Base-by-base conservation (phyloP, 2,329 filamentous ascomycete species). In the Calonectria crousiana region DNA sequence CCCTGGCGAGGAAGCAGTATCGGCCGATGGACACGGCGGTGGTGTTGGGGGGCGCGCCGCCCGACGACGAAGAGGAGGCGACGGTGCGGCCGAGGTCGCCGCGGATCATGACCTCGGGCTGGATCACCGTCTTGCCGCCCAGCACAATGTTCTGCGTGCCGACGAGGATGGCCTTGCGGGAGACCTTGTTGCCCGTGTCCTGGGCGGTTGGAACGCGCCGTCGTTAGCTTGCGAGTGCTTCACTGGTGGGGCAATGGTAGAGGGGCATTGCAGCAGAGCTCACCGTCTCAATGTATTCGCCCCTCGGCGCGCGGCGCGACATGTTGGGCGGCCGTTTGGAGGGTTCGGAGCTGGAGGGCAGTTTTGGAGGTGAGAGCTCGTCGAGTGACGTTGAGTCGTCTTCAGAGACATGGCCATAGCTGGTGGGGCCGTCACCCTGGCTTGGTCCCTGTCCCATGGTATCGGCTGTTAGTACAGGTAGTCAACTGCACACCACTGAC, bases 101-200 rank as follows among this genome's bases (percentile, higher is more conserved):
- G 62, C 97, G 93, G 82, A 99, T 95, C 85, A 97, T 95, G 80
- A 95, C 96, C 82, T 98, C 96, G 76, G 95, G 94, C 89, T 98
- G 95, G 82, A 99, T 98, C 76, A 98, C 95, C 0, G 96, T 98
- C 86, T 95, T 98, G 76, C 97, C 97, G 79, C 95, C 97, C 2
- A 99, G 93, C 85, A 98, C 98, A 86, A 99, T 98, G 86, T 98
- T 98, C 80, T 98, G 95, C 28, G 96, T 98, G 81, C 97, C 97
- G 82, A 98, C 94, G 79, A 99, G 95, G 83, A 94, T 93, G 75
- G 95, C 95, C 79, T 95, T 95, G 78, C 97, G 95, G 49, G 96
- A 96, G 81, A 99, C 97, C 88, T 98, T 98, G 90, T 99, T 99
- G 78, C 97, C 97, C 3, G 96, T 98, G 86, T 98, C 96, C 96